phyloP scores from a whole-genome alignment of 2,329 filamentous ascomycete genomes.

The Epichloe brachyelytri region DNA sequence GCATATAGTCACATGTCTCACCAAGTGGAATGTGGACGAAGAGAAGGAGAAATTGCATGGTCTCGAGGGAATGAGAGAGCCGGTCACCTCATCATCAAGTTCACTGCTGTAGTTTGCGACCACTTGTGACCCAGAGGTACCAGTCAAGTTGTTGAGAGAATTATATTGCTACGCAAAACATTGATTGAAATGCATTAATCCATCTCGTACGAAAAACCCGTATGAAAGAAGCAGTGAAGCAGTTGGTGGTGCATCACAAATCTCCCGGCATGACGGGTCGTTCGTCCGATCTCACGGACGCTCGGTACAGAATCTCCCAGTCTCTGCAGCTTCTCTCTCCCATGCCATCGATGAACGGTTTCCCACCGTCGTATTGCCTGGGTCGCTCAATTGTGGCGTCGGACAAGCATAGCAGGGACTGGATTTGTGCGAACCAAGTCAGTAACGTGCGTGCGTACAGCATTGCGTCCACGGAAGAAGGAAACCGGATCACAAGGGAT shows the following conservation, averaged over 20 bases:
- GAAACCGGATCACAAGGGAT: not conserved
- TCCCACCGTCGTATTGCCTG: not conserved
- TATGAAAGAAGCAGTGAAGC: not conserved
- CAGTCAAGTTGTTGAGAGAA: too few relatives aligned
- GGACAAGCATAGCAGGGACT: conserved; percentile 4
- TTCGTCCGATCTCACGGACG: not conserved
- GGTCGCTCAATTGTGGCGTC: conserved; percentile 6
- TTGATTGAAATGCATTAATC: not conserved
- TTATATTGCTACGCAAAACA: too few relatives aligned
- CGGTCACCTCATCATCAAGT: conserved; percentile 23
- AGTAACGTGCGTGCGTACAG: not conserved
- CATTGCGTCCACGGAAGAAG: not conserved
- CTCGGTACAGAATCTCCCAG: conserved; percentile 2
- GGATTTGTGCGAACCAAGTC: too few relatives aligned
- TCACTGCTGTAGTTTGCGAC: not conserved
- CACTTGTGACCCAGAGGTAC: too few relatives aligned
- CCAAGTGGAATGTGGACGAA: not conserved
- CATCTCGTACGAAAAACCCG: not conserved
- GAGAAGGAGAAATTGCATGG: conserved; percentile 9
- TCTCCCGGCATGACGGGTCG: not conserved
- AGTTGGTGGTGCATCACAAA: not conserved
- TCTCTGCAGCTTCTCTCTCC: conserved; percentile 4
- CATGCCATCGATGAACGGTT: conserved; percentile 2
- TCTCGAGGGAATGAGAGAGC: conserved; percentile 25
- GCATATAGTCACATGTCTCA: not conserved